Evolutionary conservation across 352 stramenopile species (phyloP), one percentile per base, ranked within the genome.

Genomic region (Phytophthora multivora): DNA sequence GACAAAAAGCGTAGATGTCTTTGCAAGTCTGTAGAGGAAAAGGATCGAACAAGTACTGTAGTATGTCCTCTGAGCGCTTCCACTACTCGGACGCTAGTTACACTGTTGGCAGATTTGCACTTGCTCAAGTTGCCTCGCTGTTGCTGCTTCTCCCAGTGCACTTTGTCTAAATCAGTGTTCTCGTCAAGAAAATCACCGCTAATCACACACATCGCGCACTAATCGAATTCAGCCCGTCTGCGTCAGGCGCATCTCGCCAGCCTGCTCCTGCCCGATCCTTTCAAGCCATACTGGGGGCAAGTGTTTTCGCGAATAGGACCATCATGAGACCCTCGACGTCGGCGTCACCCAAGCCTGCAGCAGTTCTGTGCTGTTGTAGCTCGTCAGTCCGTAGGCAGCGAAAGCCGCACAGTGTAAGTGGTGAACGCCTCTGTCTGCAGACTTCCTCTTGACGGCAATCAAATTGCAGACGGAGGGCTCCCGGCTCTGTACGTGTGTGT

Each of bases 201-300:
- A 13, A 8, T 16, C 5, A 36, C 5, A 62, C 42, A 13, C 25
- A 5, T 58, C 30, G 26, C 36, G 56, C 46, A 28, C 58, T 66
- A 56, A 67, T 63, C 46, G 40, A 49, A 48, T 42, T 18, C 35
- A 33, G 21, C 52, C 33, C 31, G 39, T 42, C 50, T 63, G 40
- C 30, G 1, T 26, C 61, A 51, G 19, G 16, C 42, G 8, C 59
- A 66, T 64, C 43, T 26, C 50, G n/a, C 3, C 19, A 13, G 5
- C 30, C 28, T 42, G 51, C 59, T 66, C 51, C 23, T 30, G n/a
- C 18, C 59, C 42, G 42, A 67, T 62, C 59, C 42, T 51, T 23
- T 16, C 10, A 0, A 30, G 31, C 33, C 35, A 61, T 56, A 55
- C 41, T 60, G 35, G 25, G n/a, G 36, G 7, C 42, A 57, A 63